Base-by-base conservation (phyloP, 2,329 filamentous ascomycete genomes). In the Trichoderma sp. region DNA sequence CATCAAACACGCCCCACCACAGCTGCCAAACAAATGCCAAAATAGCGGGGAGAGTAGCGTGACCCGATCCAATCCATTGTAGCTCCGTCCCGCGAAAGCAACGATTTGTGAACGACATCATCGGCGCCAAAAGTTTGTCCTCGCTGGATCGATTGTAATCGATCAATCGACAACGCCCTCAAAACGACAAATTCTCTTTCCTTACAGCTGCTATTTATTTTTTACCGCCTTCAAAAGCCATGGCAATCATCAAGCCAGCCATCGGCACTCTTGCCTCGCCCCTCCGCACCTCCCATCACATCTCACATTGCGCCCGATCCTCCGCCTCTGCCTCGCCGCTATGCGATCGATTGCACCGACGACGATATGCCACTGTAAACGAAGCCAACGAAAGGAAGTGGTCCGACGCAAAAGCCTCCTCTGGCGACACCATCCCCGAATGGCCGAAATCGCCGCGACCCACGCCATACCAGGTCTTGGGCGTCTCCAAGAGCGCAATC, bases 391-490 rank as follows among this genome's bases (percentile, higher is more conserved):
- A 51, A 11, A 66, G 28, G 49, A 59, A 59, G 30, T 66, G 67
- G 67, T 66, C 67, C 34, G 59, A 67, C 39, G 18, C 46, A 18
- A 68, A 46, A 2, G 18, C 61, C 39, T 7, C 66, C 28, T 66
- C 72, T 26, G 69, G 73, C 21, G 64, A 66, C 13, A 10, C 5
- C 6, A n/a, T 67, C 52, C 73, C 76, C 6, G 71, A 75, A 43
- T 89, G 87, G 87, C 86, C 87, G 2, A 76, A 77, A 5, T 76
- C 77, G 6, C 70, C 76, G 24, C 76, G 84, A 51, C 92, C 92
- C 1, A 95, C 94, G 0, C 96, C 96, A 1, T 98, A 99, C 81
- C 92, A 98, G 76, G 92, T 99, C 76, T 90, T 98, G 75, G 84
- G 86, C 70, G 79, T 83, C 59, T 75, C 79, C 65, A 86, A 82